Conservation (phyloP, 179 eudicot genomes). For the Nepenthes alata region DNA sequence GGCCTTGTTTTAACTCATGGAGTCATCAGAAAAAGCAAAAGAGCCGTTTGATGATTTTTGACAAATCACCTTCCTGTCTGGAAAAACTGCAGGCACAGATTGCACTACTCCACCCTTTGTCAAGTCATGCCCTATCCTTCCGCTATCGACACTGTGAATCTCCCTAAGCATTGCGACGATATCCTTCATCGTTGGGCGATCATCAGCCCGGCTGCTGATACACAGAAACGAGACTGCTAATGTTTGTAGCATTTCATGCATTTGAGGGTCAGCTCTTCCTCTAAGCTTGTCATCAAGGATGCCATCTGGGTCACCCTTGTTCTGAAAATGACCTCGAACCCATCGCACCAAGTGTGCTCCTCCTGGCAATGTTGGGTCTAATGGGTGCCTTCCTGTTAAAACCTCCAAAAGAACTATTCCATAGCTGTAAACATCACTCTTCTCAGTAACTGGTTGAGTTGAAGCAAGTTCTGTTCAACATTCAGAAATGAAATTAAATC, state of each 20-base stretch:
- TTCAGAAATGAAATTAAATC: slow-evolving; percentile 4
- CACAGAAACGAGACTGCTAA: slow-evolving; percentile 72
- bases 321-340: slow-evolving; percentile 67
- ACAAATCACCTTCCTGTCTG: slow-evolving; percentile 29
- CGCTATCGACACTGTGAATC: slow-evolving; percentile 48
- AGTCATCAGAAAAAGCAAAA: slow-evolving; percentile 73
- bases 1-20: slow-evolving; percentile 25
- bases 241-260: slow-evolving; percentile 85
- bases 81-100: slow-evolving; percentile 32
- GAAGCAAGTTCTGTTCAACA: slow-evolving; percentile 56
- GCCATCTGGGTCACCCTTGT: slow-evolving; percentile 50
- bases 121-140: slow-evolving; percentile 33
- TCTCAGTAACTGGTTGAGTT: slow-evolving; percentile 61
- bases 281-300: slow-evolving; percentile 68
- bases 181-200: slow-evolving; percentile 85
- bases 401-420: slow-evolving; percentile 85
- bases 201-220: slow-evolving; percentile 44
- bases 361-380: slow-evolving; percentile 76
- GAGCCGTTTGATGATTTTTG: slow-evolving; percentile 87
- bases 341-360: slow-evolving; percentile 74
- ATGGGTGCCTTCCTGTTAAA: slow-evolving; percentile 77
- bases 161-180: slow-evolving; percentile 87
- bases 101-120: slow-evolving; percentile 28
- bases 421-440: slow-evolving; percentile 84
- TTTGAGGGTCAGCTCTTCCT: slow-evolving; percentile 72